A percentile compares a stretch with the other conserved stretches of the same genome.
Conservation (phyloP, 371 early-diverging fungal genomes). For the Lichtheimia ramosa region DNA sequence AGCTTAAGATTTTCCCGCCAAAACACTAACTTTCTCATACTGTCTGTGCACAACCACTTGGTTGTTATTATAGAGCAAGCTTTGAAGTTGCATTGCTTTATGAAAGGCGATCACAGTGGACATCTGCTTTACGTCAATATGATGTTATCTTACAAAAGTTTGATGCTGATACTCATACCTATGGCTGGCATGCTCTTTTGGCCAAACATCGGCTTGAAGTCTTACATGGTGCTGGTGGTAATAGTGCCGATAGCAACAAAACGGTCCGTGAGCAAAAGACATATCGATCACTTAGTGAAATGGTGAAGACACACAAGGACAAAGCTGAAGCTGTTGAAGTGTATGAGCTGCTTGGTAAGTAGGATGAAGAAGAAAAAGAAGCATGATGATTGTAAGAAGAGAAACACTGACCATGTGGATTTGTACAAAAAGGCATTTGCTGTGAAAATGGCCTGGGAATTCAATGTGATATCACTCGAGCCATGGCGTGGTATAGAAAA, state of each 20-base stretch:
- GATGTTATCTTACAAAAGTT: slow-evolving; percentile 1
- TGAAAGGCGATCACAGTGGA: slow-evolving; percentile 6
- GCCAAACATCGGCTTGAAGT: slow-evolving; percentile 10
- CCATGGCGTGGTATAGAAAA: slow-evolving; percentile 12
- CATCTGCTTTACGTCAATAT: slow-evolving; percentile 15
- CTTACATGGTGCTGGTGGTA: slow-evolving; percentile 6
- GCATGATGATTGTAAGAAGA: background rate
- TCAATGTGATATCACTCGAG: slow-evolving; percentile 1
- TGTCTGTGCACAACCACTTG: too few relatives aligned
- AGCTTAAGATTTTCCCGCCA: too few relatives aligned
- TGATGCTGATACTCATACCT: background rate
- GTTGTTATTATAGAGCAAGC: slow-evolving; percentile 14
- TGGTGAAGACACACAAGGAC: slow-evolving; percentile 9
- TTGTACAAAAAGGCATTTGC: slow-evolving; percentile 16
- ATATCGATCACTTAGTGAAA: slow-evolving; percentile 15
- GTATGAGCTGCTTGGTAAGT: slow-evolving; percentile 18
- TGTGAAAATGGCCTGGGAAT: slow-evolving; percentile 21
- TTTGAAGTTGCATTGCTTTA: slow-evolving; percentile 16
- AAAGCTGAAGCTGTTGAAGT: slow-evolving; percentile 16
- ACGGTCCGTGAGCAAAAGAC: background rate
- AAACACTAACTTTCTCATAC: too few relatives aligned
- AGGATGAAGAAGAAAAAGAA: background rate
- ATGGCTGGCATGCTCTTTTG: slow-evolving; percentile 22
- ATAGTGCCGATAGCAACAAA: too few relatives aligned
- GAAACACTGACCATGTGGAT: background rate